Evolutionary conservation across 805 yeast genomes (phyloP).

Genomic region (Zygoascus tannicola): DNA sequence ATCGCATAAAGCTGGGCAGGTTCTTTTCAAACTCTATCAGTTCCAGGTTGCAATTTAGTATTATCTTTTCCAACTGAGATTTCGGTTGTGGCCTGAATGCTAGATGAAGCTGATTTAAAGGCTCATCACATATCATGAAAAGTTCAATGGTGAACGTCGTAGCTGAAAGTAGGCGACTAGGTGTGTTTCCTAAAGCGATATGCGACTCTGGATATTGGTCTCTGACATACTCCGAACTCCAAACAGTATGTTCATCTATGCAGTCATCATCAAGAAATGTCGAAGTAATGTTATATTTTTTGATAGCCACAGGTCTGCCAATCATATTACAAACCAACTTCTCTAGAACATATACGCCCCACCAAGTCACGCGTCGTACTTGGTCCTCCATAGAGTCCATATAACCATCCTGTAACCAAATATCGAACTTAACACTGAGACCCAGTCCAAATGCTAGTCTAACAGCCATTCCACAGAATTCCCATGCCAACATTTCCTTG

Average conservation of each 20-base stretch:
- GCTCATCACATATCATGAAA: conserved; percentile 9
- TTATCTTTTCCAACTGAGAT: conserved; percentile 6
- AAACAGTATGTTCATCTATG: conserved; percentile 7
- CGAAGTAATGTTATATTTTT: conserved; percentile 11
- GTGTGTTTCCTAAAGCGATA: conserved; percentile 3
- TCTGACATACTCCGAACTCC: conserved; percentile 3
- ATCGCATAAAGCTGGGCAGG: conserved; percentile 13
- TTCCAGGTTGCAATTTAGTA: conserved; percentile 8
- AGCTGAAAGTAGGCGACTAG: conserved; percentile 10
- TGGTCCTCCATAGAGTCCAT: conserved; percentile 7
- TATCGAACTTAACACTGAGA: conserved; percentile 8
- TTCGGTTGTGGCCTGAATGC: conserved; percentile 9
- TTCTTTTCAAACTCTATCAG: conserved; percentile 12
- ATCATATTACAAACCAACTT: conserved; percentile 11
- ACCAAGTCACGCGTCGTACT: conserved; percentile 11
- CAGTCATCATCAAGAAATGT: conserved; percentile 9
- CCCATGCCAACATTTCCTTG: conserved; percentile 13
- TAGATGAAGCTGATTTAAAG: conserved; percentile 11
- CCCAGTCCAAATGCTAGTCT: conserved; percentile 12
- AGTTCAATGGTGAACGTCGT: conserved; percentile 11
- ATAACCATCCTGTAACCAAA: conserved; percentile 5
- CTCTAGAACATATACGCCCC: conserved; percentile 13
- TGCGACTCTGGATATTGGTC: conserved; percentile 1
- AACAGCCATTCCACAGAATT: conserved; percentile 12
- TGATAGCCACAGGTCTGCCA: conserved; percentile 14